Base-by-base conservation (phyloP, 2,329 filamentous ascomycete genomes). In the Hypoxylon sp. region DNA sequence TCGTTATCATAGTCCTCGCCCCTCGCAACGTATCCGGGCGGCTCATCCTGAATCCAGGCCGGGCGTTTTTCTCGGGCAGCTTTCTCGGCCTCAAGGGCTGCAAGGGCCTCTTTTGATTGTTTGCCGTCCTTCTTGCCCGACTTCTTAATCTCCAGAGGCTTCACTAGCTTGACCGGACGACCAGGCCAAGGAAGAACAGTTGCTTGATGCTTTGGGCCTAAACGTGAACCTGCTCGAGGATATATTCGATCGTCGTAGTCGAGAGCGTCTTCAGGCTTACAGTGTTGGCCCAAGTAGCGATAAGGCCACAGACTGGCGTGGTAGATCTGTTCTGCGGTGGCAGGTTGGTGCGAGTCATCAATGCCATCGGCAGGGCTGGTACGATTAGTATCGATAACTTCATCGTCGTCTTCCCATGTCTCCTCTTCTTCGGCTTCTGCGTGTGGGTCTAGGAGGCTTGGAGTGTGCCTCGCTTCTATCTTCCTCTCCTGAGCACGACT, bases 201-300 rank as follows among this genome's bases (percentile, higher is more conserved):
- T 3, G 96, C 95, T 81, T 99, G 96, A 78, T 98, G 93, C 58
- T 93, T 89, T 8, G 93, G 93, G 6, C 96, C 96, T 36, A 98
- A 84, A 36, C 96, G 91, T 58, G 96, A 98, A 76, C 94, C 96
- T 14, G 96, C 95, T 70, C 96, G 91, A 7, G 96, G 96, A 75
- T 98, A 98, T 70, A 99, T 98, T 69, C 96, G 90, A 78, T 99
- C 96, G 74, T 99, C 96, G 76, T 97, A 97, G 77, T 99, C 96
- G 28, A 99, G 83, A 0, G 93, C 96, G 80, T 99, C 96, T 78
- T 98, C 94, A 0, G 96, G 91, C 70, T 93, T 92, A 79, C 94
- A 97, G 79, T 99, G 96, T 71, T 97, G 93, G 36, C 96, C 96
- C 5, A 99, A 82, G 78, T 99, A 99, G 65, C 96, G 89, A 82